Evolutionary conservation across 2,329 filamentous ascomycete species (phyloP), one percentile per base, ranked within the genome.

Genomic region (Pseudogymnoascus sp.): DNA sequence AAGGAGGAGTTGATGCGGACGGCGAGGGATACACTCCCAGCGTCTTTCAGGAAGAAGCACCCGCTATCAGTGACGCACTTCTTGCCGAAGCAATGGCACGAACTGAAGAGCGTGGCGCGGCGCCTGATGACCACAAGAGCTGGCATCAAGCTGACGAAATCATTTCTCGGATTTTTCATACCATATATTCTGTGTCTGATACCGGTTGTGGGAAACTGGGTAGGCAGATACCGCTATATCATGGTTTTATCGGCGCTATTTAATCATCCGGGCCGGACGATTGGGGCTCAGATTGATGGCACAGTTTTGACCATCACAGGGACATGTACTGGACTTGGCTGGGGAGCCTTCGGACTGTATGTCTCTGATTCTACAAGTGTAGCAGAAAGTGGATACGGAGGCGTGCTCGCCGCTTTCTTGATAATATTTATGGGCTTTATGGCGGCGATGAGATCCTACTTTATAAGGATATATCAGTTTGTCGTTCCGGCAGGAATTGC

Each of bases 271-370:
- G 80, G 79, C 20, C 75, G 82, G 37, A 78, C 80, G 1, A 66
- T 84, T 59, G 82, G 82, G 5, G 77, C 81, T 11, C 82, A 85
- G 65, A 69, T 85, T 20, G 82, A 85, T 67, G 82, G 82, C 1
- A 71, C 78, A 3, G 61, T 82, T 41, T 69, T 81, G 18, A 84
- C 81, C 4, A 78, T 76, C n/a, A 30, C 81, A 5, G 82, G 82
- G 2, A 79, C 80, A 1, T 78, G 78, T 4, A 73, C 76, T 30
- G 82, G 82, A 1, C 69, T 85, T 6, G 81, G 76, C 11, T 83
- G 82, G 78, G 82, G 82, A 2, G 74, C 76, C 6, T 73, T 84
- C 53, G 82, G 78, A 0, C 68, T 85, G 4, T 76, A 81, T 67
- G 68, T 83, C 2, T 83, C 82, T 4, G 79, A 77, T n/a, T 77